phyloP scores from a whole-genome alignment of 1,284 basidiomycete species.

The Cryptococcus jaspeensis region DNA sequence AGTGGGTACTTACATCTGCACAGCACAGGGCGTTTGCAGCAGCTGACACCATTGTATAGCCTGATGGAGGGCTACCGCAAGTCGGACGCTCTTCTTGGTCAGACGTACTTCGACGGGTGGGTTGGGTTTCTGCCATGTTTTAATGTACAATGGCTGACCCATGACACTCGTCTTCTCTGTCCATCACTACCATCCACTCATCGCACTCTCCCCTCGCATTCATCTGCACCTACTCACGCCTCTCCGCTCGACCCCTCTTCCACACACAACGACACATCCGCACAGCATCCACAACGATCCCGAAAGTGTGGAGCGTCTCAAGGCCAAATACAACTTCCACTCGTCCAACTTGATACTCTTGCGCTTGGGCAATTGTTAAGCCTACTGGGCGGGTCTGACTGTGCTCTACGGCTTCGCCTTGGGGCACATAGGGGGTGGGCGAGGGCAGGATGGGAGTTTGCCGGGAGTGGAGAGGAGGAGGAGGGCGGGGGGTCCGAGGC shows the following conservation, averaged over 20 bases:
- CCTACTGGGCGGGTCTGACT: no score
- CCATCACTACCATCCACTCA: background rate
- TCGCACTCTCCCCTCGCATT: background rate
- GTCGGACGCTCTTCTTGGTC: constrained; percentile 39
- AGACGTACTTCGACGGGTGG: constrained; percentile 30
- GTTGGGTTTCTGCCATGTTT: background rate
- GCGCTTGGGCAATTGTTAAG: constrained; percentile 25
- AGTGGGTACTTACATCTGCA: constrained; percentile 14
- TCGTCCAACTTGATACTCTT: constrained; percentile 34
- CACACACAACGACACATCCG: no score
- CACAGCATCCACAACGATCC: constrained; percentile 43
- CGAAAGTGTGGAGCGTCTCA: constrained; percentile 34
- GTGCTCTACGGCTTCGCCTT: no score
- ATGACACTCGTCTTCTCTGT: background rate
- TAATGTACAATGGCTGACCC: background rate
- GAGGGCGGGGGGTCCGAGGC: no score
- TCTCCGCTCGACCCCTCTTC: background rate
- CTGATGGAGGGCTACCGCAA: constrained; percentile 47
- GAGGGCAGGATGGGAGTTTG: no score
- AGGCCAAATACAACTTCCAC: constrained; percentile 41
- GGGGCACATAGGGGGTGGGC: no score
- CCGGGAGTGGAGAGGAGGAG: no score
- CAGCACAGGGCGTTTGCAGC: background rate
- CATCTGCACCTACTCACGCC: background rate
- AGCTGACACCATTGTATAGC: constrained; percentile 2